phyloP scores from a whole-genome alignment of 2,329 filamentous ascomycete species.

The Aspergillus tamarii region DNA sequence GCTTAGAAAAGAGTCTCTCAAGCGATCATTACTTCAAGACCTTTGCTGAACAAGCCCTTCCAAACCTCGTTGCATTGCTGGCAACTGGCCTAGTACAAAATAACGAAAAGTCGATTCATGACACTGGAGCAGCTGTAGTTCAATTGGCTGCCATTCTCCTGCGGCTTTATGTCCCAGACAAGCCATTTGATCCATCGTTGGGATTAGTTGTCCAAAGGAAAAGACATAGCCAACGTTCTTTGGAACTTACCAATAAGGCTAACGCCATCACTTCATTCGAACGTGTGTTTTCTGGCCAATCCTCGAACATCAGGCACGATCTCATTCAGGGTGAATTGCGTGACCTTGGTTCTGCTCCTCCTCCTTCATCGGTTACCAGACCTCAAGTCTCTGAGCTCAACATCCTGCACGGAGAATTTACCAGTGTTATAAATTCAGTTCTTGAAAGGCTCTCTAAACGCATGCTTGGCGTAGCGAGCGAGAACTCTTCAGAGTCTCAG shows the following conservation, averaged over 20 bases:
- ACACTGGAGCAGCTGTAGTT: conserved; percentile 69
- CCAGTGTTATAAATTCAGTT: conserved; percentile 70
- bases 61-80: conserved; percentile 32
- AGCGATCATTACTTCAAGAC: conserved; percentile 41
- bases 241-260: conserved; percentile 60
- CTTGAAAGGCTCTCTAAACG: conserved; percentile 47
- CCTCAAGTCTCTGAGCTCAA: conserved; percentile 69
- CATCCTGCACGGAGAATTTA: conserved; percentile 80
- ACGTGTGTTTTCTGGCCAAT: conserved; percentile 66
- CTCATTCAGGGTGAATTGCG: conserved; percentile 65
- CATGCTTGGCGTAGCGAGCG: conserved; percentile 26
- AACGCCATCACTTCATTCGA: conserved; percentile 69
- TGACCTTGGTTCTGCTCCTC: conserved; percentile 68
- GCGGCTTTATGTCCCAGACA: conserved; percentile 81
- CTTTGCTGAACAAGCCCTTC: conserved; percentile 34
- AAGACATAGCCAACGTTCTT: conserved; percentile 60
- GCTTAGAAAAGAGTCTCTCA: conserved; percentile 26
- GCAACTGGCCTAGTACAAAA: conserved; percentile 10
- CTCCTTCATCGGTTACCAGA: conserved; percentile 70
- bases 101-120: conserved; percentile 29
- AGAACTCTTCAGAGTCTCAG: conserved; percentile 21
- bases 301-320: conserved; percentile 67
- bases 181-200: conserved; percentile 78
- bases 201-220: conserved; percentile 65
- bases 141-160: conserved; percentile 75